Conservation (phyloP, 202 grass and related monocot species). For the Setaria italica region DNA sequence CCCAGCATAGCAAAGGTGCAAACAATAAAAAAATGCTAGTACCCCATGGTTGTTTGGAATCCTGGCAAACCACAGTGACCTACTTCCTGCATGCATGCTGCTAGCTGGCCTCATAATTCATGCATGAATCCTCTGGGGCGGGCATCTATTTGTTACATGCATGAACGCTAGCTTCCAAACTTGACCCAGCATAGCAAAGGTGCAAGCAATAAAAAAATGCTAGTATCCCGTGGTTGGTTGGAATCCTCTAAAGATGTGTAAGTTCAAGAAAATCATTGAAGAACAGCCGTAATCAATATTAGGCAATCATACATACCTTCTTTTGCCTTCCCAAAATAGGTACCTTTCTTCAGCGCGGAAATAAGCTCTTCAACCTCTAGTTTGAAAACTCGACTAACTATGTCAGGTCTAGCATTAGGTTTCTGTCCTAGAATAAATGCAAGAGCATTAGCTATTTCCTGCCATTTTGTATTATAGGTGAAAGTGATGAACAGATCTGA, state of each 20-base stretch:
- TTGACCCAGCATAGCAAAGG: not conserved
- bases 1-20: no score
- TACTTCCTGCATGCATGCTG: no score
- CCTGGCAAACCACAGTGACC: no score
- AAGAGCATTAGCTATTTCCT: not conserved
- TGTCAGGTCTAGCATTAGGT: not conserved
- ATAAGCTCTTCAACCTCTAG: conserved; percentile 14
- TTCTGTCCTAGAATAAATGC: not conserved
- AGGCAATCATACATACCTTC: not conserved
- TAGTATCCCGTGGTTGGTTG: not conserved
- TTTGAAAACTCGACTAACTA: conserved; percentile 9
- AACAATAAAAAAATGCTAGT: no score
- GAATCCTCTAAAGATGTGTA: not conserved
- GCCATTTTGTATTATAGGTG: conserved; percentile 17
- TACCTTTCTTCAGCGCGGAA: not conserved
- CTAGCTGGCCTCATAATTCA: not conserved
- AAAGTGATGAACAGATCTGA: conserved; percentile 29
- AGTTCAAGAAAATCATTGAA: not conserved
- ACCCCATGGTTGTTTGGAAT: no score
- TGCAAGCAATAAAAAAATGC: not conserved
- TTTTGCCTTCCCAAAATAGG: not conserved
- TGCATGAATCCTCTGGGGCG: no score
- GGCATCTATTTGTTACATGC: no score
- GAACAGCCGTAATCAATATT: no score
- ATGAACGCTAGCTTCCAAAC: not conserved